Base-by-base conservation (phyloP, 805 yeast species). In the Wickerhamiella alocasiicola region DNA sequence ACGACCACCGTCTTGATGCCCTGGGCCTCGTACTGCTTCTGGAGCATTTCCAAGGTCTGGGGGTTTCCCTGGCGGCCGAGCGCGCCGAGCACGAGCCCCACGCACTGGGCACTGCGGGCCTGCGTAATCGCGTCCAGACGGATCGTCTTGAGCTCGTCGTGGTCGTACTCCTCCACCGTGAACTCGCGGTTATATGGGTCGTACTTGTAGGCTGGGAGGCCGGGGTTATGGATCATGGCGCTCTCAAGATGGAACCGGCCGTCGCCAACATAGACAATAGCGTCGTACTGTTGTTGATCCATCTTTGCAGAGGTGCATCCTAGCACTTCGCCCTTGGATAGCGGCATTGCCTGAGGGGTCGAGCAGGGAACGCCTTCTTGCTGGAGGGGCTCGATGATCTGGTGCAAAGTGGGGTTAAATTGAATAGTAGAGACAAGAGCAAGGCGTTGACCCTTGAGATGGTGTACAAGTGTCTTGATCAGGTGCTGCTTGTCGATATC, bases 221-320 rank as follows among this genome's bases (percentile, higher is more conserved):
- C 74, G 0, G 98, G 98, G 55, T 91, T 91, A 59, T 87, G 97
- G 42, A 91, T 91, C 97, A 91, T 88, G 5, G 96, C 84, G 39
- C 88, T 75, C 56, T 91, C 98, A 32, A 91, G 64, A 60, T 91
- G 98, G 62, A 91, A 91, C 38, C 98, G 64, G 11, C 98, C 98
- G 60, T 91, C 98, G 25, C 98, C 98, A 17, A 91, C 67, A 54
- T 88, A 91, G 2, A 91, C 70, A 79, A 87, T 83, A 0, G 87
- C 93, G 51, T 76, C 75, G 25, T 72, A 68, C 4, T 68, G 67
- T 17, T 70, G 66, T 0, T 48, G 28, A 19, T 45, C 44, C 31
- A 91, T 61, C 45, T 81, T 65, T 19, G 94, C 88, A 1, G 96
- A 84, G 0, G 98, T 91, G 58, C 98, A 91, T 0, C 98, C 98